phyloP scores from a whole-genome alignment of 345 rosid genomes.

The Raphanus sativus region DNA sequence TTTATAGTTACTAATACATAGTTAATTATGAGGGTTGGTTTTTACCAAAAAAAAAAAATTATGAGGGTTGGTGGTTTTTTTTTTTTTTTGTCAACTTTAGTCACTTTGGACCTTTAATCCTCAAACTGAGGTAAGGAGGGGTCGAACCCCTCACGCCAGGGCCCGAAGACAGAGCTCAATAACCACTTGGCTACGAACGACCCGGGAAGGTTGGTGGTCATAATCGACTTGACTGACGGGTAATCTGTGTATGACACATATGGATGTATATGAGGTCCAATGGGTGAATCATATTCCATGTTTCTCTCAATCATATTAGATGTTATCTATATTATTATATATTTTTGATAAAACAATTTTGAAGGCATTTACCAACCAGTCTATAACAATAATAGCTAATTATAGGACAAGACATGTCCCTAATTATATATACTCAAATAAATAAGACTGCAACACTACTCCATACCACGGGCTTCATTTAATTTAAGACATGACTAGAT shows the following conservation, averaged over 20 bases:
- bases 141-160: no score
- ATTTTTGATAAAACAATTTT: not conserved
- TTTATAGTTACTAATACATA: not conserved
- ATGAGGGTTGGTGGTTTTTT: no score
- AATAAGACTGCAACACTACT: not conserved
- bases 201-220: no score
- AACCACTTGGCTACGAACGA: no score
- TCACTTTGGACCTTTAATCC: no score
- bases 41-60: no score
- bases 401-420: no score
- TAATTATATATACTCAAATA: not conserved
- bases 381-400: not conserved
- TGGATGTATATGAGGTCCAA: not conserved
- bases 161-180: no score
- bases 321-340: no score
- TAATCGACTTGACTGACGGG: not conserved
- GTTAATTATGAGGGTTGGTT: not conserved
- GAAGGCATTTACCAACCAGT: slow-evolving; percentile 4
- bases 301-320: no score
- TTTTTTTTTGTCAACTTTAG: no score
- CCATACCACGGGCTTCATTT: not conserved
- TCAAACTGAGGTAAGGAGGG: no score
- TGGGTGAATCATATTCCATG: not conserved
- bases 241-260: not conserved
- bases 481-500: not conserved